Evolutionary conservation across 768 basidiomycete species (phyloP), one percentile per base, ranked within the genome.

Genomic region (Cystofilobasidium bisporidii): DNA sequence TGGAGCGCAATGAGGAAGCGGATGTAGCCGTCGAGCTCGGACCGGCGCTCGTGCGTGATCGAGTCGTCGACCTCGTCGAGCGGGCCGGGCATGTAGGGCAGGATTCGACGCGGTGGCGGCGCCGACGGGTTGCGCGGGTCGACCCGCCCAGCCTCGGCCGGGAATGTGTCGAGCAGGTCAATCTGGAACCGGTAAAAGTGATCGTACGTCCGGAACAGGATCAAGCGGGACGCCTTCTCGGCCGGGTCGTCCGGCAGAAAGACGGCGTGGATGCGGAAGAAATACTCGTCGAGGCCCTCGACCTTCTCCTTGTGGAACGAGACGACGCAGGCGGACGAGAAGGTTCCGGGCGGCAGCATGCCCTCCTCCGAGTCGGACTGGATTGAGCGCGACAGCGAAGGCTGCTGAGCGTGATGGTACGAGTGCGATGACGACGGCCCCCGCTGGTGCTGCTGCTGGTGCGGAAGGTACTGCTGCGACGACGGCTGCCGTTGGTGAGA

Each of bases 141-240:
- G 41, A 63, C 30, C 20, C 89, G 84, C 26, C 96, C 96, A 18
- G 91, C 96, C 79, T 99, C 96, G 55, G 83, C 83, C 10, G 93
- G 92, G 78, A 93, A 97, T 0, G 83, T 81, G 56, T 91, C 84
- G 70, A 98, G 83, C 28, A 99, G 83, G 6, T 83, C 80, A 65
- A 96, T 87, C 75, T 99, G 96, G 77, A 97, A 97, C 73, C 93
- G 89, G 79, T 94, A 97, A 77, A 99, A 99, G 77, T 99, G 94
- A 73, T 93, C 89, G 81, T 99, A 99, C 30, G 89, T 86, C 61
- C 96, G 84, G 80, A 94, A 99, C 53, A 98, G 82, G 71, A 91
- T 85, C 65, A 98, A 85, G 40, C 87, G 84, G 72, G 84, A 86
- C 17, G 88, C 84, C 15, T 82, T 81, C 17, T 74, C 72, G 3